Conservation (phyloP, 2,329 filamentous ascomycete genomes). For the Cordyceps cicadae region DNA sequence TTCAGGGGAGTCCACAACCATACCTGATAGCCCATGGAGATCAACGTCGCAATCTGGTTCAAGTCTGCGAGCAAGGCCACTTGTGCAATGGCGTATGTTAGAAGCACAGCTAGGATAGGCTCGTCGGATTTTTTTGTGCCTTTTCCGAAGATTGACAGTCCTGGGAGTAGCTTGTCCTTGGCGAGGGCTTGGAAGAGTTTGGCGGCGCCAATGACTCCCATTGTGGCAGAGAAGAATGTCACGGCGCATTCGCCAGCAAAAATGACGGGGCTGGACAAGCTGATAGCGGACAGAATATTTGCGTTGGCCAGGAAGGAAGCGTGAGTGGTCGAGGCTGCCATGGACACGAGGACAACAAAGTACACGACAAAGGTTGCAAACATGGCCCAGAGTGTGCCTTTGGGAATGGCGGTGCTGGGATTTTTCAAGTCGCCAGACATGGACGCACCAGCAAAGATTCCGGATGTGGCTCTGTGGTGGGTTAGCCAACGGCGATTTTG, state of each 20-base stretch:
- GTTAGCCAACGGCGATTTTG: constrained; percentile 39
- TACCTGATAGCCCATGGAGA: constrained; percentile 80
- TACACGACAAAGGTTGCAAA: constrained; percentile 69
- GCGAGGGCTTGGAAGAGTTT: constrained; percentile 80
- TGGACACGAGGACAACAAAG: constrained; percentile 64
- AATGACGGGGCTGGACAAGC: constrained; percentile 63
- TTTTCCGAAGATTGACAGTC: constrained; percentile 63
- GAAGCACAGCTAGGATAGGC: constrained; percentile 64
- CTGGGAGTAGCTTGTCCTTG: constrained; percentile 69
- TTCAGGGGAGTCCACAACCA: constrained; percentile 14
- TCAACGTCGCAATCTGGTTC: constrained; percentile 81
- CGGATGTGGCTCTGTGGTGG: constrained; percentile 36
- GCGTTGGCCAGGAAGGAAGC: constrained; percentile 64
- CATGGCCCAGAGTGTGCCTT: constrained; percentile 73
- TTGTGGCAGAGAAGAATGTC: constrained; percentile 75
- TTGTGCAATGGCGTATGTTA: constrained; percentile 70
- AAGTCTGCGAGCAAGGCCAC: constrained; percentile 73
- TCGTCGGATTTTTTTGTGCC: constrained; percentile 66
- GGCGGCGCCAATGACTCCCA: constrained; percentile 78
- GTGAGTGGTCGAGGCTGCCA: constrained; percentile 69
- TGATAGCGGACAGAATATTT: constrained; percentile 77
- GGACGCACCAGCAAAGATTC: constrained; percentile 65
- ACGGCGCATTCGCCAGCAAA: constrained; percentile 76
- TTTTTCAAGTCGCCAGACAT: constrained; percentile 84
- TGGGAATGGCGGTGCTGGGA: constrained; percentile 76